Base-by-base conservation (phyloP, 129 eudicot genomes). In the Tagetes patula region DNA sequence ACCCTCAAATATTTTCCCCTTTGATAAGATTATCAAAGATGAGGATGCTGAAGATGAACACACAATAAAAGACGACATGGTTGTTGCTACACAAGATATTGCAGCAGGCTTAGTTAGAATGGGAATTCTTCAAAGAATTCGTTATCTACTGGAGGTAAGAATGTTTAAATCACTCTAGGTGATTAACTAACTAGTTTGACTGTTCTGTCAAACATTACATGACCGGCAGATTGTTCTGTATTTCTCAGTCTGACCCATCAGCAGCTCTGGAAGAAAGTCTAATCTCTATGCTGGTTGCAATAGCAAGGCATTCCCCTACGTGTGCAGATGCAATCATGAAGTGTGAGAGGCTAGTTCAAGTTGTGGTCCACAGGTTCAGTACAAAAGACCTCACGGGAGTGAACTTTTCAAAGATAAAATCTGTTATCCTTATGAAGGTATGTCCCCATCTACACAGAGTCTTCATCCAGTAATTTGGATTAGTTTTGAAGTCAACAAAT, bases 81-180 rank as follows among this genome's bases (percentile, higher is more conserved):
- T 86, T 79, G 93, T 94, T 79, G 96, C 96, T 49, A 91, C 87
- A 58, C 99, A 94, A 76, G 99, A 94, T 83, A 63, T 88, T 56
- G 93, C 82, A 60, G 89, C 99, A 31, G 99, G 99, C 70, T 82
- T 94, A 75, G 96, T 94, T 78, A 88, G 99, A 77, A 94, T 94
- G 99, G 99, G 94, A 12, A 78, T 86, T 67, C 85, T 94, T 73
- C 86, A 84, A 30, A 88, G 97, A 72, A 87, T 88, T 50, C 83
- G 87, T 63, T 88, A 84, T 80, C 87, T 94, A 46, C 70, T 94
- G 64, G 97, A 90, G 96, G 99, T 88, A 86, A 78, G 75, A 58
- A 54, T 12, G 14, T 9, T 46, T 56, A 39, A 58, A 39, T 1
- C 47, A n/a, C 37, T 70, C 31, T 8, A 69, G 54, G 50, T 54